These are phyloP conservation scores for Dactylellina haptotyla DNA, from an alignment of 2,329 filamentous ascomycete genomes.

Conservation along the genomic window DNA sequence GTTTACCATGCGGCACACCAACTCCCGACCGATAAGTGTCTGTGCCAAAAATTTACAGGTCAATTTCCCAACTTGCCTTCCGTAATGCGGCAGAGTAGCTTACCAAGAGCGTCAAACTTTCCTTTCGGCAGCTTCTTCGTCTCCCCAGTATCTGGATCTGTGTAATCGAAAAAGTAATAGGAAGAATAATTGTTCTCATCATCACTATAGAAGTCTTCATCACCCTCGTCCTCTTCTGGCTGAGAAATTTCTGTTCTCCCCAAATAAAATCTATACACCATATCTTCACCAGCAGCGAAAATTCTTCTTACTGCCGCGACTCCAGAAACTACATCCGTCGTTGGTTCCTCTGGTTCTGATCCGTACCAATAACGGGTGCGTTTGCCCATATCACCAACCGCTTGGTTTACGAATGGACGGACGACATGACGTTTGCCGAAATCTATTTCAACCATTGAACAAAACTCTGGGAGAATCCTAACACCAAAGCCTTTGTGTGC, in stretches of 20 bases:
- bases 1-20: slow-evolving; percentile 42
- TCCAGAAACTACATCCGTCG: slow-evolving; percentile 24
- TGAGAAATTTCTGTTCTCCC: slow-evolving; percentile 25
- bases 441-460: slow-evolving; percentile 56
- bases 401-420: slow-evolving; percentile 27
- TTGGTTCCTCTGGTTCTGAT: not conserved
- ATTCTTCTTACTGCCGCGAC: slow-evolving; percentile 53
- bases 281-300: slow-evolving; percentile 53
- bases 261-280: slow-evolving; percentile 54
- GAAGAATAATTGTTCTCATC: not conserved
- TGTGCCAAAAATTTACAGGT: not conserved
- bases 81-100: not conserved
- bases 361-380: not conserved
- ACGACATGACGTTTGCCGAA: slow-evolving; percentile 17
- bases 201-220: slow-evolving; percentile 15
- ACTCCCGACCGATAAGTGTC: slow-evolving; percentile 40
- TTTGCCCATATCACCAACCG: not conserved
- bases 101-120: slow-evolving; percentile 26
- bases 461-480: slow-evolving; percentile 58
- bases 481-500: slow-evolving; percentile 59
- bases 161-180: slow-evolving; percentile 23
- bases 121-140: slow-evolving; percentile 21
- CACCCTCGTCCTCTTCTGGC: slow-evolving; percentile 35
- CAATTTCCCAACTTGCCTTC: not conserved
- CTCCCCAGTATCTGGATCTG: slow-evolving; percentile 29